These are phyloP conservation scores for Cyclospora cayetanensis DNA, from an alignment of 169 alveolate species.

Conservation along the genomic window DNA sequence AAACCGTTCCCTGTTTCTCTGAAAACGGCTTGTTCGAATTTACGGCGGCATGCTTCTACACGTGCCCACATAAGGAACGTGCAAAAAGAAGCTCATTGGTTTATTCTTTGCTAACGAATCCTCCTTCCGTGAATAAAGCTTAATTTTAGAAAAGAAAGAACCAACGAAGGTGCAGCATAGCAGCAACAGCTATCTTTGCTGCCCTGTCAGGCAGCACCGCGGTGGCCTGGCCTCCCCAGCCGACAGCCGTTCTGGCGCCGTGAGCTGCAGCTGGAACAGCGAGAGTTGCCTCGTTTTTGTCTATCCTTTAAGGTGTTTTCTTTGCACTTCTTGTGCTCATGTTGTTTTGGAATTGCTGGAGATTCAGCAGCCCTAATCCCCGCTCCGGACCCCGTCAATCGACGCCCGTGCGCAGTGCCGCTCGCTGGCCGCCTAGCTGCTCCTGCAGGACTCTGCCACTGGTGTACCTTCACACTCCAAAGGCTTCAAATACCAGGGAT, in stretches of 20 bases:
- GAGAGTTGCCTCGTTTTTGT: background rate
- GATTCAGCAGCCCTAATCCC: background rate
- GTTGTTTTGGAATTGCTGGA: background rate
- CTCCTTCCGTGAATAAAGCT: too few relatives aligned
- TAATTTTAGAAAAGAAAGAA: too few relatives aligned
- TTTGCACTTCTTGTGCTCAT: background rate
- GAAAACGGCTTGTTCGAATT: too few relatives aligned
- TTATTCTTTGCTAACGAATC: too few relatives aligned
- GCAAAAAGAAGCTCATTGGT: too few relatives aligned
- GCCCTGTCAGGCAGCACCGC: background rate
- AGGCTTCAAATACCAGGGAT: background rate
- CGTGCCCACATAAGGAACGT: too few relatives aligned
- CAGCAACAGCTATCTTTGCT: conserved; percentile 2
- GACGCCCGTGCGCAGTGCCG: background rate
- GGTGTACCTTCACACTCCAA: too few relatives aligned
- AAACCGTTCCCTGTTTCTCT: too few relatives aligned
- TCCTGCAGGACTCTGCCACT: too few relatives aligned
- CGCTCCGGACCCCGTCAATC: background rate
- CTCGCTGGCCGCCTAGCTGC: background rate
- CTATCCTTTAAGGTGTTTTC: background rate
- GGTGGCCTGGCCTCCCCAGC: background rate
- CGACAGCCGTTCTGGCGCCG: background rate
- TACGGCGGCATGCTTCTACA: too few relatives aligned
- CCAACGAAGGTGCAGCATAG: too few relatives aligned
- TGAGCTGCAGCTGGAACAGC: background rate